Evolutionary conservation across 768 basidiomycete genomes (phyloP).

Genomic region (Xerocomellus amylosporus): DNA sequence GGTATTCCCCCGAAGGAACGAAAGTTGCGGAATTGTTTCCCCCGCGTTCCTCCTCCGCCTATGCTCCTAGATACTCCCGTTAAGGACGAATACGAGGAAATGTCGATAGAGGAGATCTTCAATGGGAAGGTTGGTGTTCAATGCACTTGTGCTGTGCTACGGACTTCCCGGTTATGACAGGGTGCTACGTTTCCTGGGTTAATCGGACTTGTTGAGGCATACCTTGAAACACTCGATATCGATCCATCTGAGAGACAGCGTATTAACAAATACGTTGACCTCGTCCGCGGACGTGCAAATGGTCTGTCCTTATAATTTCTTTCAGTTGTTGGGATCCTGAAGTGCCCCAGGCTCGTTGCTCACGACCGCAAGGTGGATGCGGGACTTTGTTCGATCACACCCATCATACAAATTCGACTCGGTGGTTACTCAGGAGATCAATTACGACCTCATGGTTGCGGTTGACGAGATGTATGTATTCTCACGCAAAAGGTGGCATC

Average conservation of each 20-base stretch:
- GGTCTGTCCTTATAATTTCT: slow-evolving; percentile 46
- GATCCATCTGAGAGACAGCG: slow-evolving; percentile 54
- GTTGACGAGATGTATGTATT: slow-evolving; percentile 85
- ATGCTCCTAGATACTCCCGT: slow-evolving; percentile 54
- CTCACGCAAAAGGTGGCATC: background rate
- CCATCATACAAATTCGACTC: slow-evolving; percentile 92
- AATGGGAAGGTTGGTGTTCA: slow-evolving; percentile 71
- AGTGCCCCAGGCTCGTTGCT: slow-evolving; percentile 58
- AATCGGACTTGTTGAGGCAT: slow-evolving; percentile 75
- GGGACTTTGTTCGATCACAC: slow-evolving; percentile 87
- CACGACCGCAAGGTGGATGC: slow-evolving; percentile 92
- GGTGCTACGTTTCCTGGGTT: slow-evolving; percentile 73
- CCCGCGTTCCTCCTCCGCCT: slow-evolving; percentile 45
- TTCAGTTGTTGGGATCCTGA: slow-evolving; percentile 1
- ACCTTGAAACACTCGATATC: slow-evolving; percentile 83
- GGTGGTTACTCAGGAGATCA: slow-evolving; percentile 87
- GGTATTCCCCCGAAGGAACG: slow-evolving; percentile 52
- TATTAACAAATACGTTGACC: slow-evolving; percentile 74
- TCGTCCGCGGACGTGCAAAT: slow-evolving; percentile 74
- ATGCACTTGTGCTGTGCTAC: background rate
- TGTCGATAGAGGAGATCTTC: slow-evolving; percentile 90
- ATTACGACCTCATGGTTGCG: slow-evolving; percentile 88
- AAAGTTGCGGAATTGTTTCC: slow-evolving; percentile 71
- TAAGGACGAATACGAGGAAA: slow-evolving; percentile 87
- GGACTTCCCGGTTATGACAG: slow-evolving; percentile 34